These are phyloP conservation scores for Fusarium setosum DNA, from an alignment of 2,329 filamentous ascomycete species.

Conservation along the genomic window DNA sequence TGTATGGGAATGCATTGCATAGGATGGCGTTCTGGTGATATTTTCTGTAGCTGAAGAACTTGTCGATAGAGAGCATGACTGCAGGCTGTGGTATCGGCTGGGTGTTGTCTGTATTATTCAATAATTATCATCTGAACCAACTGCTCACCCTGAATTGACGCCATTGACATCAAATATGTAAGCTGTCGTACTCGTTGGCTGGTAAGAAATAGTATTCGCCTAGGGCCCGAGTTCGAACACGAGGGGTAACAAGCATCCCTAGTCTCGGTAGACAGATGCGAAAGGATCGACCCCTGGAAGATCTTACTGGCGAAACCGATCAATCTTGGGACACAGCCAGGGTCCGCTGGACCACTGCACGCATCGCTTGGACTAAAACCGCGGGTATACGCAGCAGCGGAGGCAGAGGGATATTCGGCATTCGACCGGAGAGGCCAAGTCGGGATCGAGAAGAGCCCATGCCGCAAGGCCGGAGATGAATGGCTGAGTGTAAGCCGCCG, in stretches of 20 bases:
- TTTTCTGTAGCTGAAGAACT: not conserved
- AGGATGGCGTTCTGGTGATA: slow-evolving; percentile 20
- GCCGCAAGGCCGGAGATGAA: slow-evolving; percentile 1
- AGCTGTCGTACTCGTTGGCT: not conserved
- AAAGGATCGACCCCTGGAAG: slow-evolving; percentile 10
- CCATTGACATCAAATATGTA: not conserved
- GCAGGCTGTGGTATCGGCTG: not conserved
- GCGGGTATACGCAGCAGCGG: not conserved
- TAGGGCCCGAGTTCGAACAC: slow-evolving; percentile 23
- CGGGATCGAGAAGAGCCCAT: slow-evolving; percentile 3
- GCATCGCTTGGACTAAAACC: slow-evolving; percentile 7
- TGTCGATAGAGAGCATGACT: not conserved
- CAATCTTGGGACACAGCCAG: slow-evolving; percentile 11
- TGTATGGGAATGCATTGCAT: not conserved
- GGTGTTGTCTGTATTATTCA: not conserved
- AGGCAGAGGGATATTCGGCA: slow-evolving; percentile 19
- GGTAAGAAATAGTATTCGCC: not conserved
- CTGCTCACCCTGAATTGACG: not conserved
- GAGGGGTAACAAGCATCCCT: slow-evolving; percentile 22
- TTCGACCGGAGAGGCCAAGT: slow-evolving; percentile 12
- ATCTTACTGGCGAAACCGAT: slow-evolving; percentile 14
- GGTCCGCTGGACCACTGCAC: slow-evolving; percentile 13
- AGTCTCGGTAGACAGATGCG: slow-evolving; percentile 11
- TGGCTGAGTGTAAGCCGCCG: not conserved
- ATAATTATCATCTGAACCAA: not conserved